Evolutionary conservation across 129 eudicot species (phyloP), one percentile per base, ranked within the genome.

Genomic region (Arctium minus): DNA sequence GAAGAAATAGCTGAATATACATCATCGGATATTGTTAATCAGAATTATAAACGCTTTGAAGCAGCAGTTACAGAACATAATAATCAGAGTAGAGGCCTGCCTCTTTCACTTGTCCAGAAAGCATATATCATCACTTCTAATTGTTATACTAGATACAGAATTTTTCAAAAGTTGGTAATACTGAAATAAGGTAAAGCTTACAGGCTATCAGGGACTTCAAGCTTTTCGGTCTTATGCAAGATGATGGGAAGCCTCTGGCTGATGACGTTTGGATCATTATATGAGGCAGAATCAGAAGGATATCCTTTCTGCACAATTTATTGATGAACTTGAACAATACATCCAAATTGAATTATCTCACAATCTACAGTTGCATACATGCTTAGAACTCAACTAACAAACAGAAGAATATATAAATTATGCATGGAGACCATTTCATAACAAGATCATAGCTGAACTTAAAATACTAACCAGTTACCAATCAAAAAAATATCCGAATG

Each of bases 171-270:
- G 73, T 62, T 33, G 71, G 72, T 18, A 76, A 60, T 27, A 75
- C 42, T 6, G 76, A 81, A 78, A 73, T 73, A 79, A 70, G 44
- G 70, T 68, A 77, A 80, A 88, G 88, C 92, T 85, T 91, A 90
- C 86, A 84, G 71, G 65, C 73, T 87, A 69, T 75, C 86, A 70
- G 84, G 79, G 80, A 92, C 27, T 71, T 68, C 78, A 77, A 92
- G 98, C 92, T 92, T 95, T 86, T 95, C 90, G 80, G 94, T 91
- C 89, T 88, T 93, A 71, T 88, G 95, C 91, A 88, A 85, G 81
- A 92, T 77, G 82, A 93, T 65, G 0, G 97, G 95, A 72, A 96
- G 99, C 92, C 94, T 90, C 79, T 93, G 95, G 75, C 89, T 82
- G 88, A 93, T 96, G 86, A 69, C 40, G 74, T 87, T 91, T 72